Base-by-base conservation (phyloP, 371 early-diverging fungal species). In the Saksenaea vasiformis region DNA sequence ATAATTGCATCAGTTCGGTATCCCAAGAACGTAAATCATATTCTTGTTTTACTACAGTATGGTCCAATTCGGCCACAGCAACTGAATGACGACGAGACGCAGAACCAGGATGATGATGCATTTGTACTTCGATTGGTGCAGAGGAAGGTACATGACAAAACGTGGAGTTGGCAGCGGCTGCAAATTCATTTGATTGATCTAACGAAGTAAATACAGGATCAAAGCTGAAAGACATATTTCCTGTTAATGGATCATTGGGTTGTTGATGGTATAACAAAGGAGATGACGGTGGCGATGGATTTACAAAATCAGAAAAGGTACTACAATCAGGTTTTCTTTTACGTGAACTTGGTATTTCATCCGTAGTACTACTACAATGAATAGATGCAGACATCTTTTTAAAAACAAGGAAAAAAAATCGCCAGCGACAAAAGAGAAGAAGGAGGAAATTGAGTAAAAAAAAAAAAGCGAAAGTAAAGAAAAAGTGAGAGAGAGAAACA, bases 51-150 rank as follows among this genome's bases (percentile, higher is more conserved):
- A 62, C 34, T 10, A 17, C 28, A 17, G 47, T 43, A 43, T 69
- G 69, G n/a, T 71, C 66, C 56, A 71, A 26, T 55, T 71, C 70
- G 17, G 68, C 68, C 41, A 71, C 76, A 31, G 76, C 76, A 3
- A 69, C 67, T 5, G 61, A 74, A 66, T 74, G 77, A 60, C 65
- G 68, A 19, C 71, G 66, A 36, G 41, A 66, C 13, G 55, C 56
- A 54, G 68, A 15, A 15, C 60, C 68, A 3, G 41, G 17, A 17
- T 19, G 24, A 54, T 62, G 55, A 53, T 35, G 62, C 38, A 35
- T 39, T 22, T 55, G 62, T 44, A 26, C 36, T 37, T 22, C 37
- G 34, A 47, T 31, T 31, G 31, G 14, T 60, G 34, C 36, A 39
- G 54, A 54, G 38, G 54, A 54, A 27, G 41, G 19, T 35, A 43